These are phyloP conservation scores for Globisporangium heterothallicum DNA, from an alignment of 352 stramenopile genomes.

Conservation along the genomic window DNA sequence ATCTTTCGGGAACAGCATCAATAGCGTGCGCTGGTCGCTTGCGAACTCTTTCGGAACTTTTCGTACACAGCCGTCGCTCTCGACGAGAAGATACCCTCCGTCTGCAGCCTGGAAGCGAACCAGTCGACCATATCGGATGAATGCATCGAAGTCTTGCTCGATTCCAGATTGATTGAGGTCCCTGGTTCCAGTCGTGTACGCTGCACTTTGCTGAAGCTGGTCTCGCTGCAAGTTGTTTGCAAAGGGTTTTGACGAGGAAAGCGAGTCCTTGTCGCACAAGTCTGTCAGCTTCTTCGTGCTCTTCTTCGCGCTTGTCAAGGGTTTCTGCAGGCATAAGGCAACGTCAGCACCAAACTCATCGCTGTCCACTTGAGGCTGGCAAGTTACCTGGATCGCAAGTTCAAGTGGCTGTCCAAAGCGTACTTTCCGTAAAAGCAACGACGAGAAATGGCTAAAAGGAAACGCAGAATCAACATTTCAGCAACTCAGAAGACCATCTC, in stretches of 20 bases:
- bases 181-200: too few species aligned
- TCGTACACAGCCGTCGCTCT: conserved; percentile 24
- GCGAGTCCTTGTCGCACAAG: not conserved
- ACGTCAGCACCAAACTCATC: not conserved
- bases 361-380: not conserved
- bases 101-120: conserved; percentile 35
- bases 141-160: not conserved
- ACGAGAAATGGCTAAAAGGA: conserved; percentile 36
- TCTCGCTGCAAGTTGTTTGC: not conserved
- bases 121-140: conserved; percentile 29
- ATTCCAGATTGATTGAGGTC: too few species aligned
- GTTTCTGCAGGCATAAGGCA: not conserved
- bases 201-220: not conserved
- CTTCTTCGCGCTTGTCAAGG: not conserved
- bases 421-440: conserved; percentile 49
- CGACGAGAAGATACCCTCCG: conserved; percentile 32
- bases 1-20: conserved; percentile 35
- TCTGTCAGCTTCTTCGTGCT: conserved; percentile 5
- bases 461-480: not conserved
- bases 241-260: not conserved
- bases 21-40: conserved; percentile 26
- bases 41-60: conserved; percentile 20
- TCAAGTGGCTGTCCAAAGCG: conserved; percentile 50
- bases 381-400: conserved; percentile 26
- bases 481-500: not conserved